These are phyloP conservation scores for Alternaria sp. DNA, from an alignment of 2,329 filamentous ascomycete species.

Conservation along the genomic window DNA sequence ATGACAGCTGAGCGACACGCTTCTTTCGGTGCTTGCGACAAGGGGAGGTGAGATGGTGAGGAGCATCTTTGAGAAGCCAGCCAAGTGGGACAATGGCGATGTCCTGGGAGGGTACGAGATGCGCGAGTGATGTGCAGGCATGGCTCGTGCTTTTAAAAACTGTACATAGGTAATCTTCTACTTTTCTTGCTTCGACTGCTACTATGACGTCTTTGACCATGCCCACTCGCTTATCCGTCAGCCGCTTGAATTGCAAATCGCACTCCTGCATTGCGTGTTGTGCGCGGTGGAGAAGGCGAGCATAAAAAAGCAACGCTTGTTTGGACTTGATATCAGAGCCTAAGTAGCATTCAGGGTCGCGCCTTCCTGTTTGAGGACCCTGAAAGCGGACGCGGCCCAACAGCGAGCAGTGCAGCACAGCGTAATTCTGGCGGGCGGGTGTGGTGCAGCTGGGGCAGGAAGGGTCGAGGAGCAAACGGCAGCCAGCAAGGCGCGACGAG, in stretches of 20 bases:
- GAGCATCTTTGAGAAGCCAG: slow-evolving; percentile 69
- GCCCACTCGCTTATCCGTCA: not conserved
- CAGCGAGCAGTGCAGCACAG: not conserved
- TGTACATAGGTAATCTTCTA: not conserved
- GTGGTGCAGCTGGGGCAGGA: no score
- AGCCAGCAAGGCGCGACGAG: not conserved
- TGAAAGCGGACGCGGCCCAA: not conserved
- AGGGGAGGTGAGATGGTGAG: slow-evolving; percentile 80
- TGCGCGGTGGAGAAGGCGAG: not conserved
- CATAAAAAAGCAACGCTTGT: not conserved
- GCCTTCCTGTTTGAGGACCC: not conserved
- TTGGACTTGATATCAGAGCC: slow-evolving; percentile 5
- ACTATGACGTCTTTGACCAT: slow-evolving; percentile 4
- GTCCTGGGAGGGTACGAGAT: slow-evolving; percentile 36
- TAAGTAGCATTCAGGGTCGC: slow-evolving; percentile 6
- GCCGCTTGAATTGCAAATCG: not conserved
- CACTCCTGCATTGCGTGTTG: not conserved
- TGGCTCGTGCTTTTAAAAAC: not conserved
- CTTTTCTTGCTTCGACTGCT: not conserved
- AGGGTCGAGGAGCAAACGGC: not conserved
- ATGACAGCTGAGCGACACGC: slow-evolving; percentile 75
- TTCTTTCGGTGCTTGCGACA: slow-evolving; percentile 79
- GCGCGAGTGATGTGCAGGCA: slow-evolving; percentile 13
- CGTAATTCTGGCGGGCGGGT: not conserved
- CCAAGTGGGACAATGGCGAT: slow-evolving; percentile 37